A percentile compares a stretch with the other conserved stretches of the same genome.
Conservation (phyloP, 2,329 filamentous ascomycete species). For the Chaetomium sp. region DNA sequence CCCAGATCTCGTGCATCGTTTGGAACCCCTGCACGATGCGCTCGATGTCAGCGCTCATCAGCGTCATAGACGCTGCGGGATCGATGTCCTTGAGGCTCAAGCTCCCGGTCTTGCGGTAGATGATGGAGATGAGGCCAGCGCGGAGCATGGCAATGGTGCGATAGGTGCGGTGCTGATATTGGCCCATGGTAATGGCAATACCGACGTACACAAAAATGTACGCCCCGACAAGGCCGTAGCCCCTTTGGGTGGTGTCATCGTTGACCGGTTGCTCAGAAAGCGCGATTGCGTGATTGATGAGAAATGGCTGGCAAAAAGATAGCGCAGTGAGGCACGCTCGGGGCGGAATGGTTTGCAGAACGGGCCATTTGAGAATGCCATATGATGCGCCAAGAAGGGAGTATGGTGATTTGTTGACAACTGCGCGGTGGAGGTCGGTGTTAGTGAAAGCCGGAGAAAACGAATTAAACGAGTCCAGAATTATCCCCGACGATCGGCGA, state of each 20-base stretch:
- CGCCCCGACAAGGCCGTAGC: conserved; percentile 37
- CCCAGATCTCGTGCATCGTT: conserved; percentile 55
- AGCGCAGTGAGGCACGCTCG: conserved; percentile 36
- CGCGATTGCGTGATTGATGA: conserved; percentile 32
- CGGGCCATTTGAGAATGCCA: conserved; percentile 25
- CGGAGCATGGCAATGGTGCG: conserved; percentile 33
- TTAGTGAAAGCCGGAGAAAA: neutral
- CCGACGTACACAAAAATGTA: conserved; percentile 37
- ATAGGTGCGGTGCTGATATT: conserved; percentile 31
- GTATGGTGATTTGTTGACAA: conserved; percentile 3
- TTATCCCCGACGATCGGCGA: too few species aligned
- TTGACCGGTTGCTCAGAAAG: conserved; percentile 27
- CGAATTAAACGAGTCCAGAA: neutral
- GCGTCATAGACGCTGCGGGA: conserved; percentile 37
- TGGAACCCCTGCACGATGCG: conserved; percentile 32
- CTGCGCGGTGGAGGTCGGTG: neutral
- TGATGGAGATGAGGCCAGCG: conserved; percentile 35
- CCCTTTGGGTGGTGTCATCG: conserved; percentile 24
- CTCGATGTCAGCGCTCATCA: conserved; percentile 45
- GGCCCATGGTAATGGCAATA: conserved; percentile 31
- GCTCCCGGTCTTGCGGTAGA: conserved; percentile 41
- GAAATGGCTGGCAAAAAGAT: conserved; percentile 40
- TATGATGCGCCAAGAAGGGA: conserved; percentile 26
- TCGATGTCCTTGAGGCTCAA: conserved; percentile 30
- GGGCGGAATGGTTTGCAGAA: conserved; percentile 31